These are phyloP conservation scores for Iberis pinnata DNA, from an alignment of 345 rosid species.

Conservation along the genomic window DNA sequence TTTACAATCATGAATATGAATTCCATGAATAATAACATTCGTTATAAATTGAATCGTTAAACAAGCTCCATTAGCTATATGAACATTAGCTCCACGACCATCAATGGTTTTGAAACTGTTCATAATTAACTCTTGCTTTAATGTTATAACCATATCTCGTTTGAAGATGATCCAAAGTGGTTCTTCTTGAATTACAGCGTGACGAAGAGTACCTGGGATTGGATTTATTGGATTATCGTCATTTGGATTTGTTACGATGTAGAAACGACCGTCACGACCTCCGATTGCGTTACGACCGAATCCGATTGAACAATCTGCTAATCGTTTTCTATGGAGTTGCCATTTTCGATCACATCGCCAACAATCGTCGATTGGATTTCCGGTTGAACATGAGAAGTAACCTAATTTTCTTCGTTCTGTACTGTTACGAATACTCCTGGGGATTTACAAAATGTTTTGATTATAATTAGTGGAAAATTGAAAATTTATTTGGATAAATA, in stretches of 20 bases:
- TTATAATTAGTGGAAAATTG: no score
- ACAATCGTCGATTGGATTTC: conserved; percentile 79
- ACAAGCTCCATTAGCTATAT: conserved; percentile 55
- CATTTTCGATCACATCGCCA: conserved; percentile 69
- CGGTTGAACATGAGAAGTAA: conserved; percentile 55
- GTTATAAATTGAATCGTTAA: conserved; percentile 61
- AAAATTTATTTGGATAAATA: no score
- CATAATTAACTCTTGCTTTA: conserved; percentile 80
- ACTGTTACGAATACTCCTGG: conserved; percentile 70
- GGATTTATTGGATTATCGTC: conserved; percentile 63
- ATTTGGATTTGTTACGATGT: conserved; percentile 47
- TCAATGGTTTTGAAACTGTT: conserved; percentile 81
- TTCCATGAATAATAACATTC: conserved; percentile 64
- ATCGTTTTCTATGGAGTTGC: conserved; percentile 45
- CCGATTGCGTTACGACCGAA: conserved; percentile 78
- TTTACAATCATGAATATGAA: conserved; percentile 63
- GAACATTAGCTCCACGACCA: conserved; percentile 58
- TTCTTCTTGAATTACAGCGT: conserved; percentile 69
- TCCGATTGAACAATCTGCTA: conserved; percentile 66
- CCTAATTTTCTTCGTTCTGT: conserved; percentile 63
- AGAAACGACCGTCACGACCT: conserved; percentile 65
- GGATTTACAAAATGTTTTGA: no score
- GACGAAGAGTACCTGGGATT: conserved; percentile 64
- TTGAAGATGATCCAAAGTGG: conserved; percentile 82
- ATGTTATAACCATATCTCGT: conserved; percentile 61